phyloP scores from a whole-genome alignment of 2,329 filamentous ascomycete species.

The Hypoxylon sp. region DNA sequence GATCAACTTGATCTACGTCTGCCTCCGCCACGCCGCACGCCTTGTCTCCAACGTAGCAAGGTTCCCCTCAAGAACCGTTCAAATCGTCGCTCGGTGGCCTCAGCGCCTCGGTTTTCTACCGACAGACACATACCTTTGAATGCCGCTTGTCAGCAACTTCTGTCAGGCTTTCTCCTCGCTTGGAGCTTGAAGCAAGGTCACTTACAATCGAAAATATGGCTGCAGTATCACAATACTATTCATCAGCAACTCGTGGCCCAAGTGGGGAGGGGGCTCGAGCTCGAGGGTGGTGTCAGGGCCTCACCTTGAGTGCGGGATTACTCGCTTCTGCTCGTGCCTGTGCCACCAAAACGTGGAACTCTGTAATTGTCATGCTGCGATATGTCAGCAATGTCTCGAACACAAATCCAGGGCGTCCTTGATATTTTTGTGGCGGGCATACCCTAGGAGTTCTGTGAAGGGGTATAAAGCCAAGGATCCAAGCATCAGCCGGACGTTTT shows the following conservation, averaged over 20 bases:
- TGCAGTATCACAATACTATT: conserved; percentile 48
- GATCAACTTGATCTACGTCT: conserved; percentile 27
- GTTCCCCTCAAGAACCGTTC: conserved; percentile 30
- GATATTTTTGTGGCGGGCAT: conserved; percentile 42
- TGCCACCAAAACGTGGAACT: conserved; percentile 68
- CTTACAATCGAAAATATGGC: conserved; percentile 74
- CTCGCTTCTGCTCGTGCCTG: conserved; percentile 60
- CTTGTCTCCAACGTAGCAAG: conserved; percentile 27
- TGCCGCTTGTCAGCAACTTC: conserved; percentile 28
- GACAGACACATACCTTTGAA: conserved; percentile 70
- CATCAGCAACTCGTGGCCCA: conserved; percentile 23
- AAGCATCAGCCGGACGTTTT: conserved; percentile 67
- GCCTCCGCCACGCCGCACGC: conserved; percentile 14
- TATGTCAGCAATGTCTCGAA: conserved; percentile 27
- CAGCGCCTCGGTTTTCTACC: conserved; percentile 65
- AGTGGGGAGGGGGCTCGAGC: conserved; percentile 1
- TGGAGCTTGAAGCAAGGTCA: conserved; percentile 34
- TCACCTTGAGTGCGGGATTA: conserved; percentile 68
- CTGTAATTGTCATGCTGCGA: conserved; percentile 67
- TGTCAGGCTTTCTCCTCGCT: background rate
- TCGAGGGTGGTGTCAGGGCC: conserved; percentile 31
- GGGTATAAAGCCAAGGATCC: conserved; percentile 69
- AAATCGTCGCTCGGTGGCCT: conserved; percentile 24
- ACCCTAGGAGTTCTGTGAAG: conserved; percentile 64
- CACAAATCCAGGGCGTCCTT: background rate